phyloP scores from a whole-genome alignment of 768 basidiomycete genomes.

The Amanita rubescens region DNA sequence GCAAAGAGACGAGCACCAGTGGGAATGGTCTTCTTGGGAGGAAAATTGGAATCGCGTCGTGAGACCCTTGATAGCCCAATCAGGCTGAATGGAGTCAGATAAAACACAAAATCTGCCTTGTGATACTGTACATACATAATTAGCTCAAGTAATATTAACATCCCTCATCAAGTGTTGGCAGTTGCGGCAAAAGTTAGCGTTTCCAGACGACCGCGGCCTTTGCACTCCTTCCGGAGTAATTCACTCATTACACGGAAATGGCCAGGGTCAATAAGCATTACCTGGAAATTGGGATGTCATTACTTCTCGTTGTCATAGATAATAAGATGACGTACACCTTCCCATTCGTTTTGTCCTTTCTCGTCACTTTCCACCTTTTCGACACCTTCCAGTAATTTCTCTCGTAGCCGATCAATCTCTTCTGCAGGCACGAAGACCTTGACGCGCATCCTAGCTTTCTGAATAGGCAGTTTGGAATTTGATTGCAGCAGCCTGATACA shows the following conservation, averaged over 20 bases:
- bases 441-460: conserved; percentile 89
- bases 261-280: conserved; percentile 88
- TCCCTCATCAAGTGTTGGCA: conserved; percentile 20
- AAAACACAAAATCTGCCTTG: background rate
- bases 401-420: conserved; percentile 62
- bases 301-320: background rate
- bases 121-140: background rate
- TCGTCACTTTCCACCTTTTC: conserved; percentile 85
- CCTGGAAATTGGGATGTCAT: conserved; percentile 36
- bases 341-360: conserved; percentile 70
- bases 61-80: conserved; percentile 40
- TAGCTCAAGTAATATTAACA: background rate
- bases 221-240: conserved; percentile 83
- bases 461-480: conserved; percentile 83
- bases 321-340: conserved; percentile 53
- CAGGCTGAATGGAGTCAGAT: background rate
- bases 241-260: conserved; percentile 88
- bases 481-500: conserved; percentile 80
- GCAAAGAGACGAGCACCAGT: conserved; percentile 18
- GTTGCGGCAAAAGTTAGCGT: conserved; percentile 70
- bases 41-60: conserved; percentile 77
- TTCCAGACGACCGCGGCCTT: conserved; percentile 81
- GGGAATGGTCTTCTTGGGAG: conserved; percentile 74
- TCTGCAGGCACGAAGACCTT: conserved; percentile 64
- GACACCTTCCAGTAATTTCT: conserved; percentile 62